Conservation (phyloP, 208 protist species). For the Tritrichomonas foetus region DNA sequence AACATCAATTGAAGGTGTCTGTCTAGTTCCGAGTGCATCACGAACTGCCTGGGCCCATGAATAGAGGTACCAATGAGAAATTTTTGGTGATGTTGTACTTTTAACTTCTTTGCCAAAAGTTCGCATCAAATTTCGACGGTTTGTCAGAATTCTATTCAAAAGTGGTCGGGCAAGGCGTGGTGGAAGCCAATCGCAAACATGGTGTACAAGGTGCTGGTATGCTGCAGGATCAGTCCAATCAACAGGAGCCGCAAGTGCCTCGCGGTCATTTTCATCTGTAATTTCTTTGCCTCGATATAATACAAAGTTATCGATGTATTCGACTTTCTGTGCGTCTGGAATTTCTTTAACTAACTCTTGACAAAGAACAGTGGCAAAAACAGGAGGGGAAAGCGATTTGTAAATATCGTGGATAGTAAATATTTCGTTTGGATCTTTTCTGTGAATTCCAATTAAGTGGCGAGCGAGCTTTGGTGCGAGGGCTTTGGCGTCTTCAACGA, state of each 20-base stretch:
- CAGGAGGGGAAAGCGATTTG: not conserved
- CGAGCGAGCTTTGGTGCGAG: not conserved
- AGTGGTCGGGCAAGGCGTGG: not conserved
- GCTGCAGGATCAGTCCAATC: not conserved
- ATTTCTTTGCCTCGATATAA: not conserved
- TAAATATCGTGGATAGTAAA: not conserved
- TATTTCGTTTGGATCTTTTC: not conserved
- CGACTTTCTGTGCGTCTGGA: not conserved
- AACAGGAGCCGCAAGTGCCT: not conserved
- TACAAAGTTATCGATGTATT: not conserved
- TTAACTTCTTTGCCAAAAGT: not conserved
- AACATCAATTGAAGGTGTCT: not conserved
- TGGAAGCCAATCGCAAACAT: conserved; percentile 21
- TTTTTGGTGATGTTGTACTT: not conserved
- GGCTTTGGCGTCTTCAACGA: not conserved
- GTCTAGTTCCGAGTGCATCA: not conserved
- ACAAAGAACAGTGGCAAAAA: not conserved
- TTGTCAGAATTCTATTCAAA: not conserved
- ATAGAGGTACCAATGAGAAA: not conserved
- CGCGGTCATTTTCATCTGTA: not conserved
- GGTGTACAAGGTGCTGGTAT: not conserved
- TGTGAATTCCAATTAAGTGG: not conserved
- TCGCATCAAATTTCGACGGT: not conserved
- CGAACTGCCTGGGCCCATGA: not conserved
- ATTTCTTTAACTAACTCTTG: not conserved